phyloP scores from a whole-genome alignment of 2,329 filamentous ascomycete species.

The Thielaviopsis populi region DNA sequence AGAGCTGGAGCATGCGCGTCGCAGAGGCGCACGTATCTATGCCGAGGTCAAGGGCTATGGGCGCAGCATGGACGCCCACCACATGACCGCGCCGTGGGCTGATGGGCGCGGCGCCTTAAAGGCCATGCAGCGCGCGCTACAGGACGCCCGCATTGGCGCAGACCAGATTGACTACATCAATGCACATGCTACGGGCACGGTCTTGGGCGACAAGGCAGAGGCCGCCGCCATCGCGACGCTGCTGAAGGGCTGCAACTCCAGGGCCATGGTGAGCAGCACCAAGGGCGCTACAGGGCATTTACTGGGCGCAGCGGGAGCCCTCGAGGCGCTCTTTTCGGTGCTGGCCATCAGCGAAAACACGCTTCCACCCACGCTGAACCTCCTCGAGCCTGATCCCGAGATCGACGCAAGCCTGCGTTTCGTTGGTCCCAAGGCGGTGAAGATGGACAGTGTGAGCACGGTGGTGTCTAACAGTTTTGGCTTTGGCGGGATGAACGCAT shows the following conservation, averaged over 20 bases:
- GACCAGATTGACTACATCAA: slow-evolving; percentile 77
- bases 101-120: slow-evolving; percentile 68
- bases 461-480: slow-evolving; percentile 92
- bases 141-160: slow-evolving; percentile 54
- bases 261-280: slow-evolving; percentile 58
- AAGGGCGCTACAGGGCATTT: slow-evolving; percentile 90
- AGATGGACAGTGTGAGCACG: slow-evolving; percentile 48
- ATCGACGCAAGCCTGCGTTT: slow-evolving; percentile 69
- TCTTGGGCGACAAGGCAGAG: slow-evolving; percentile 76
- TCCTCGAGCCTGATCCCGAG: slow-evolving; percentile 43
- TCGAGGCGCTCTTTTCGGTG: slow-evolving; percentile 77
- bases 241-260: slow-evolving; percentile 29
- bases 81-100: slow-evolving; percentile 79
- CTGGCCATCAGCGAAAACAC: slow-evolving; percentile 63
- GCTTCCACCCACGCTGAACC: slow-evolving; percentile 76
- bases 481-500: slow-evolving; percentile 93
- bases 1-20: slow-evolving; percentile 74
- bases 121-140: slow-evolving; percentile 74
- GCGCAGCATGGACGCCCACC: slow-evolving; percentile 76
- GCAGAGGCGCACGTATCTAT: slow-evolving; percentile 66
- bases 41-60: slow-evolving; percentile 84
- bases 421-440: slow-evolving; percentile 55
- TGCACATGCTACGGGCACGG: slow-evolving; percentile 82
- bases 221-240: slow-evolving; percentile 66
- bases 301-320: slow-evolving; percentile 75